Evolutionary conservation across 768 basidiomycete genomes (phyloP).

Genomic region (Leccinellum albellum): DNA sequence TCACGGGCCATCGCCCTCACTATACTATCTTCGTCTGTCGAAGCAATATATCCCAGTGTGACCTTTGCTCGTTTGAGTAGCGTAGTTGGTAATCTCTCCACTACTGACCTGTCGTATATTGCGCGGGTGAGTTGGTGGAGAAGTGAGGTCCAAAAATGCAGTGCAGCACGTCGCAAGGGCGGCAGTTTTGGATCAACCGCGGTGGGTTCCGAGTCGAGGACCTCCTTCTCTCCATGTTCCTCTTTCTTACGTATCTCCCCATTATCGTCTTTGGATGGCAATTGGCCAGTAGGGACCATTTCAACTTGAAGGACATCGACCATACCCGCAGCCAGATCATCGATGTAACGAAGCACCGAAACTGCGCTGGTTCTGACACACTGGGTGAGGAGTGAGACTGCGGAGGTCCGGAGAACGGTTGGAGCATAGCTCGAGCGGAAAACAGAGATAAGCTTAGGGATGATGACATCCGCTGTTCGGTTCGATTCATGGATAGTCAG

Average conservation of each 20-base stretch:
- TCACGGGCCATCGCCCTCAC: conserved; percentile 78
- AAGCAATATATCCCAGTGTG: conserved; percentile 65
- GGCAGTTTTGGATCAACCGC: conserved; percentile 63
- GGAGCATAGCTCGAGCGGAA: conserved; percentile 61
- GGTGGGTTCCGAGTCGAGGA: conserved; percentile 56
- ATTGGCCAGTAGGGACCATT: conserved; percentile 31
- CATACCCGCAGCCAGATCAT: conserved; percentile 63
- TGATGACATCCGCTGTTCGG: conserved; percentile 57
- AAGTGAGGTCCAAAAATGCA: conserved; percentile 76
- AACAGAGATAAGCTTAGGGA: conserved; percentile 67
- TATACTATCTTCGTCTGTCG: conserved; percentile 67
- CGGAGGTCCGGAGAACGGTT: conserved; percentile 66
- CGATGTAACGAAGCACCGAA: conserved; percentile 58
- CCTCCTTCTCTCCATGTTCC: conserved; percentile 7
- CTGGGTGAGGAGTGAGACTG: conserved; percentile 67
- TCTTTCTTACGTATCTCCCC: conserved; percentile 8
- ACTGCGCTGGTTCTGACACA: conserved; percentile 63
- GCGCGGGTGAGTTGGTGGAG: conserved; percentile 57
- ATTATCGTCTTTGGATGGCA: conserved; percentile 18
- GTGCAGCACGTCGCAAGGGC: conserved; percentile 75
- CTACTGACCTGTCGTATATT: conserved; percentile 39
- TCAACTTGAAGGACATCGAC: conserved; percentile 75
- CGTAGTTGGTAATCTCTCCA: conserved; percentile 21
- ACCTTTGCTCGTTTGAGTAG: conserved; percentile 49
- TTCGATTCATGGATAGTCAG: conserved; percentile 3